Conservation (phyloP, 495 filamentous ascomycete genomes). For the Aspergillus ostianus region DNA sequence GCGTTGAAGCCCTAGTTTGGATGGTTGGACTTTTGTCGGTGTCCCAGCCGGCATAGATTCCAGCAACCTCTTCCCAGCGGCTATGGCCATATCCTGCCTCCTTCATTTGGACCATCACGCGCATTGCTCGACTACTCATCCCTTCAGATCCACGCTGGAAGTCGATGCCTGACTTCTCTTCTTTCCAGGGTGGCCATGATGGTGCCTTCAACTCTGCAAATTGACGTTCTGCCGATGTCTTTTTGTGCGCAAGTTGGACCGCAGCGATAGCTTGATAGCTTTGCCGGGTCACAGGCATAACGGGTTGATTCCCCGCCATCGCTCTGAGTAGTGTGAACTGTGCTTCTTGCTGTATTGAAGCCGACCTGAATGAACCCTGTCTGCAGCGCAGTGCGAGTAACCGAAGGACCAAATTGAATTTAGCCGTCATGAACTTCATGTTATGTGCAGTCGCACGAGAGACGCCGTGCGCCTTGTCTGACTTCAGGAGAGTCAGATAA, state of each 20-base stretch:
- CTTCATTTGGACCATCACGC: slow-evolving; percentile 55
- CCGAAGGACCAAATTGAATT: slow-evolving; percentile 53
- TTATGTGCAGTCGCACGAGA: slow-evolving; percentile 10
- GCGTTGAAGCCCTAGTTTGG: slow-evolving; percentile 53
- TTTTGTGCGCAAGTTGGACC: slow-evolving; percentile 63
- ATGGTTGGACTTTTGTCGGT: slow-evolving; percentile 68
- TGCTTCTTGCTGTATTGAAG: slow-evolving; percentile 53
- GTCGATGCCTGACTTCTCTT: slow-evolving; percentile 59
- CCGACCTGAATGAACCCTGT: slow-evolving; percentile 47
- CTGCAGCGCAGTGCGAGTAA: slow-evolving; percentile 54
- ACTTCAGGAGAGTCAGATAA: slow-evolving; percentile 26
- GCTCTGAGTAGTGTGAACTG: slow-evolving; percentile 61
- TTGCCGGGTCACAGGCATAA: slow-evolving; percentile 54
- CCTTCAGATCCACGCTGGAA: slow-evolving; percentile 53
- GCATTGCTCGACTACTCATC: slow-evolving; percentile 55
- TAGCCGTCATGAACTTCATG: slow-evolving; percentile 29
- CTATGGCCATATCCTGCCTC: slow-evolving; percentile 60
- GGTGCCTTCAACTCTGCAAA: slow-evolving; percentile 58
- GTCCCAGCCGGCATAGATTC: slow-evolving; percentile 65
- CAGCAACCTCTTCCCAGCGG: slow-evolving; percentile 56
- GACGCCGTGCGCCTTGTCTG: slow-evolving; percentile 1
- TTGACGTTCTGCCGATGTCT: slow-evolving; percentile 57
- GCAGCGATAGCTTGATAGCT: slow-evolving; percentile 61
- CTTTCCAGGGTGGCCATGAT: slow-evolving; percentile 73
- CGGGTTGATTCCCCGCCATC: slow-evolving; percentile 58